phyloP scores from a whole-genome alignment of 2,329 filamentous ascomycete genomes.

The Daldinia sp. region DNA sequence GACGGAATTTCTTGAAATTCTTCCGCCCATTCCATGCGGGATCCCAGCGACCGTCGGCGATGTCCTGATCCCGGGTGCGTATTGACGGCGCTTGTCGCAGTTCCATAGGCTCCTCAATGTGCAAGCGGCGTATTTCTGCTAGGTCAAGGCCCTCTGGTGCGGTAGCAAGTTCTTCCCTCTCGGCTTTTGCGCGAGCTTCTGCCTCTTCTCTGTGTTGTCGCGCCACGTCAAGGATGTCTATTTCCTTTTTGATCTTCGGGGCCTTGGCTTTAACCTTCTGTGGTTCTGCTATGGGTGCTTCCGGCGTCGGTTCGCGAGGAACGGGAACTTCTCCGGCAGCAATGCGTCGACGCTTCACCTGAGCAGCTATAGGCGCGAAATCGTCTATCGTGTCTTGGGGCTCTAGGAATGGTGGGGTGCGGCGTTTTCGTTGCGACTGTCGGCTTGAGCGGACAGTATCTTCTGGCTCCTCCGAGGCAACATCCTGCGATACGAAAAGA shows the following conservation, averaged over 20 bases:
- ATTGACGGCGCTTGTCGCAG: constrained; percentile 60
- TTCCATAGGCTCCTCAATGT: constrained; percentile 81
- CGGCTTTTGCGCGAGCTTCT: constrained; percentile 70
- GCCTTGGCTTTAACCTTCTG: constrained; percentile 60
- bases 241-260: constrained; percentile 65
- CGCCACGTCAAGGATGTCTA: constrained; percentile 77
- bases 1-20: constrained; percentile 92
- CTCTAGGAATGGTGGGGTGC: constrained; percentile 56
- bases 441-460: constrained; percentile 42
- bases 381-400: constrained; percentile 73
- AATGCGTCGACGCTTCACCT: constrained; percentile 81
- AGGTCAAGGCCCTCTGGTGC: constrained; percentile 76
- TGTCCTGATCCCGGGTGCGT: constrained; percentile 62
- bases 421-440: constrained; percentile 60
- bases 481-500: constrained; percentile 69
- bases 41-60: constrained; percentile 77
- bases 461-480: constrained; percentile 44
- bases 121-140: constrained; percentile 77
- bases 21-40: constrained; percentile 92
- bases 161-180: constrained; percentile 65
- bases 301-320: constrained; percentile 50
- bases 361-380: constrained; percentile 80
- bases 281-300: constrained; percentile 46
- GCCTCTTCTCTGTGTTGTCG: constrained; percentile 72
- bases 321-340: constrained; percentile 66